Percentiles rank a stretch among this genome's conserved stretches.
These are phyloP conservation scores for Xylaria sp. DNA, from an alignment of 2,329 filamentous ascomycete genomes.

Conservation along the genomic window DNA sequence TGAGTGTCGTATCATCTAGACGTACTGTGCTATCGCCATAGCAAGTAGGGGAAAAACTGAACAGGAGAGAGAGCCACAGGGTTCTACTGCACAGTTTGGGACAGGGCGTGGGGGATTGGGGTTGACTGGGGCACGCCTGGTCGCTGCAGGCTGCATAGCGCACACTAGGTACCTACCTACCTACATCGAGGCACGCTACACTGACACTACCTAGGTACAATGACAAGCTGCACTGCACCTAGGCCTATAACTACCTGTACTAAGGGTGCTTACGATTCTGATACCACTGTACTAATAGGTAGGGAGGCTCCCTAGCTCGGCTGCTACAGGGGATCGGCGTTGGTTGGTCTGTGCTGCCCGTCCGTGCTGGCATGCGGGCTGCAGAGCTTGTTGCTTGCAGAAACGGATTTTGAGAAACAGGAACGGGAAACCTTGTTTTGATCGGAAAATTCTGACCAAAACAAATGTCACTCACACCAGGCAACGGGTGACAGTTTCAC, in stretches of 20 bases:
- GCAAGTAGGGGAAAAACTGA: neutral
- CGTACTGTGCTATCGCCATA: neutral
- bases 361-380: conserved; percentile 11
- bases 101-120: conserved; percentile 9
- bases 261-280: no score
- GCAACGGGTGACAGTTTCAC: neutral
- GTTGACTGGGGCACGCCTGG: conserved; percentile 1
- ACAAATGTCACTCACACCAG: conserved; percentile 26
- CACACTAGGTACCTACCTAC: neutral
- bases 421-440: conserved; percentile 23
- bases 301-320: neutral
- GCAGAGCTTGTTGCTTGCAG: conserved; percentile 23
- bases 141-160: neutral
- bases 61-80: neutral
- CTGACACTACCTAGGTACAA: no score
- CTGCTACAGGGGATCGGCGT: neutral
- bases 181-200: no score
- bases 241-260: no score
- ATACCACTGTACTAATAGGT: no score
- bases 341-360: conserved; percentile 21
- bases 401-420: conserved; percentile 8
- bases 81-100: neutral
- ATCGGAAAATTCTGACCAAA: conserved; percentile 31
- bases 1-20: no score
- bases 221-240: no score